Conservation (phyloP, 257 asterid genomes). For the Cordia subcordata region DNA sequence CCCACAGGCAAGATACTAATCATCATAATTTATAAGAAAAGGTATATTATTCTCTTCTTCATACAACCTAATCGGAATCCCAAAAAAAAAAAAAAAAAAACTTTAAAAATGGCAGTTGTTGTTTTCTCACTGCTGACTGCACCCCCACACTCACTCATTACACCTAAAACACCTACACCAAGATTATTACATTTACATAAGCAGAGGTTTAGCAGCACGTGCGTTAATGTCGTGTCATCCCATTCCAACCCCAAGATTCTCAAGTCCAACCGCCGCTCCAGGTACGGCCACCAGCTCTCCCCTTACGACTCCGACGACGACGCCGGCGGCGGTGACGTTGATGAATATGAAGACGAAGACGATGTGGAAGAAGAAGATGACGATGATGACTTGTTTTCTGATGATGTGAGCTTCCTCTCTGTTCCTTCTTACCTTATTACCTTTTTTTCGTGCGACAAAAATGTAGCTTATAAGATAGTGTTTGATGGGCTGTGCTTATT, state of each 20-base stretch:
- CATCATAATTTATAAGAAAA: neutral
- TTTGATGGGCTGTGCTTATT: too few species aligned
- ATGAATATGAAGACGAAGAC: conserved; percentile 26
- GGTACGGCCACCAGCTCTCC: conserved; percentile 56
- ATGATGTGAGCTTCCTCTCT: conserved; percentile 45
- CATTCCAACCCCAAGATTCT: conserved; percentile 72
- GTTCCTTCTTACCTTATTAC: neutral
- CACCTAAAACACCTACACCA: neutral
- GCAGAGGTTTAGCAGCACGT: neutral
- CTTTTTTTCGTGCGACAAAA: too few species aligned
- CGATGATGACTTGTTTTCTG: conserved; percentile 41
- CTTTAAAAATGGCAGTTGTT: neutral
- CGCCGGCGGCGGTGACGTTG: conserved; percentile 22
- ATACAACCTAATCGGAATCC: neutral
- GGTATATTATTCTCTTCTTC: conserved; percentile 20
- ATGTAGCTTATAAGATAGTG: too few species aligned
- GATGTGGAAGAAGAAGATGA: conserved; percentile 36
- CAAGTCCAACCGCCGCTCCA: conserved; percentile 71
- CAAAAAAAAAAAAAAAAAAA: too few species aligned
- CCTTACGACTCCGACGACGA: conserved; percentile 52
- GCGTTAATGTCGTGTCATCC: conserved; percentile 46
- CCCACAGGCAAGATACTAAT: neutral
- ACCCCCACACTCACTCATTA: neutral
- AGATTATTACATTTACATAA: neutral
- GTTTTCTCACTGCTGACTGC: neutral